These are phyloP conservation scores for Sideroxylon spinosum DNA, from an alignment of 179 eudicot species.

Conservation along the genomic window DNA sequence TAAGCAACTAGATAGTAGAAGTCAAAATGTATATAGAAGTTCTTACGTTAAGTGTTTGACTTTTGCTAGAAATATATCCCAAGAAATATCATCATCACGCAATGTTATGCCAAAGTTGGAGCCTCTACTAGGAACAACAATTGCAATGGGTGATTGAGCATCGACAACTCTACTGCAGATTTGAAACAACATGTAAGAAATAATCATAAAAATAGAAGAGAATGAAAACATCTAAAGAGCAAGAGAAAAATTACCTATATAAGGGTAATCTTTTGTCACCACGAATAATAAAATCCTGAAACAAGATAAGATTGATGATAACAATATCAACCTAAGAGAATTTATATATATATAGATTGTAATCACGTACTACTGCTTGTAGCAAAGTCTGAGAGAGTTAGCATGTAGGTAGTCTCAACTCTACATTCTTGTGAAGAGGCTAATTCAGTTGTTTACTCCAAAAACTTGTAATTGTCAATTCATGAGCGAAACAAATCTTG, in stretches of 20 bases:
- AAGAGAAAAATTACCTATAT: constrained; percentile 52
- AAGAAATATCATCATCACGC: constrained; percentile 74
- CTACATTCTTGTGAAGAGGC: too few species aligned
- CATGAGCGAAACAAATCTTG: too few species aligned
- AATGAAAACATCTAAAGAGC: background rate
- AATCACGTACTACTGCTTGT: too few species aligned
- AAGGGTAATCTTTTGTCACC: constrained; percentile 83
- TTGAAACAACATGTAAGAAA: constrained; percentile 23
- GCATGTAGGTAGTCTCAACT: too few species aligned
- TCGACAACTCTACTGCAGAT: constrained; percentile 77
- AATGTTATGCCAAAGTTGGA: constrained; percentile 43
- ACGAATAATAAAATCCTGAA: constrained; percentile 74
- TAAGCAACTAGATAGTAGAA: constrained; percentile 4
- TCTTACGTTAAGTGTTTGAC: constrained; percentile 51
- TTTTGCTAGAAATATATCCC: constrained; percentile 63
- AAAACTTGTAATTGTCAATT: too few species aligned
- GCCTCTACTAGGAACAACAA: constrained; percentile 65
- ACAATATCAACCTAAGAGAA: constrained; percentile 11
- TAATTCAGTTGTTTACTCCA: too few species aligned
- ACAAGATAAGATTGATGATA: background rate
- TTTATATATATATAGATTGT: background rate
- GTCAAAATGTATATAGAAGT: constrained; percentile 4
- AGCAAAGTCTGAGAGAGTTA: too few species aligned
- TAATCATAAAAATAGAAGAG: constrained; percentile 5
- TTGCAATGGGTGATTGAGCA: constrained; percentile 79